phyloP scores from a whole-genome alignment of 1,284 basidiomycete genomes.

The Rhodotorula sp. region DNA sequence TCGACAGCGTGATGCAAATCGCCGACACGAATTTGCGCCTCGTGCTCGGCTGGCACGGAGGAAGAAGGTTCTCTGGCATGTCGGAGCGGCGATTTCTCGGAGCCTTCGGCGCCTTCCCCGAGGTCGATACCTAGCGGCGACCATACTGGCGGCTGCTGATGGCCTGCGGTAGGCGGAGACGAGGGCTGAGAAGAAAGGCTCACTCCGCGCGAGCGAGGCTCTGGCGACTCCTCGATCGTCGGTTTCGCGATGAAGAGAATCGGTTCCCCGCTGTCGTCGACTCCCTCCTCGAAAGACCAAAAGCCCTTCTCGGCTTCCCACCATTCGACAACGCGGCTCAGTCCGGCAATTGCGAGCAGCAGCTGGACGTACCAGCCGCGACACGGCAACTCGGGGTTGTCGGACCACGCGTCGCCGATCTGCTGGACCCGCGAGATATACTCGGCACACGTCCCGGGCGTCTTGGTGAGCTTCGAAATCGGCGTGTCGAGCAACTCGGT shows the following conservation, averaged over 20 bases:
- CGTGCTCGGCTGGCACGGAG: slow-evolving; percentile 2
- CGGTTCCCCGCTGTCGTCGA: slow-evolving; percentile 70
- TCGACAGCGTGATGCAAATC: slow-evolving; percentile 81
- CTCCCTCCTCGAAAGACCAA: slow-evolving; percentile 96
- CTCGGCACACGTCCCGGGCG: slow-evolving; percentile 78
- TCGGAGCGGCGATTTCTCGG: not conserved
- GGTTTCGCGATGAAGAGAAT: slow-evolving; percentile 79
- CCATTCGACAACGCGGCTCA: slow-evolving; percentile 97
- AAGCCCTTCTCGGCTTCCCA: slow-evolving; percentile 99
- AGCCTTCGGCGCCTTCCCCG: not conserved
- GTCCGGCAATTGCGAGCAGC: slow-evolving; percentile 89
- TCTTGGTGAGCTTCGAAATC: slow-evolving; percentile 75
- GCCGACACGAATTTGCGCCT: slow-evolving; percentile 61
- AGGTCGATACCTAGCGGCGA: slow-evolving; percentile 38
- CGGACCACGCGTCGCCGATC: slow-evolving; percentile 93
- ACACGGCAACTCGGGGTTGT: slow-evolving; percentile 96
- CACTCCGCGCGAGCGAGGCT: slow-evolving; percentile 22
- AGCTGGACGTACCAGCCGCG: slow-evolving; percentile 98
- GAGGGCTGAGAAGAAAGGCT: slow-evolving; percentile 25
- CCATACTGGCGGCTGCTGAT: slow-evolving; percentile 1
- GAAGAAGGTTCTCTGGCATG: slow-evolving; percentile 2
- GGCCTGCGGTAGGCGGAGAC: not conserved
- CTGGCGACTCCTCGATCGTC: slow-evolving; percentile 22
- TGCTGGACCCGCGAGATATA: slow-evolving; percentile 85
- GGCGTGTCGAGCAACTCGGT: slow-evolving; percentile 92